Evolutionary conservation across 75 land plant genomes (phyloP).

Genomic region (Ceratopteris richardii): DNA sequence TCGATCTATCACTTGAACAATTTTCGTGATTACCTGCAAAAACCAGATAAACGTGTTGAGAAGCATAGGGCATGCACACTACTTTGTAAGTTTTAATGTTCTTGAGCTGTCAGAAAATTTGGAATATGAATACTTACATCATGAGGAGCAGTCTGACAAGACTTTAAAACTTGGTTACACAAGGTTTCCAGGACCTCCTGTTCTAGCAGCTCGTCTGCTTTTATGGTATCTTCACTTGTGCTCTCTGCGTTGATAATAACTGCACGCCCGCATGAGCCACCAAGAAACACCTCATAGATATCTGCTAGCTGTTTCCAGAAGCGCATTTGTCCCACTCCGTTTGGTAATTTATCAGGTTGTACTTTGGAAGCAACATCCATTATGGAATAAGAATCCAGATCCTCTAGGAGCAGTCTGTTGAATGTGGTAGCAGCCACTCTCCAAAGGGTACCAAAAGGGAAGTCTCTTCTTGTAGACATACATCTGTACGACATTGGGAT

Average conservation of each 20-base stretch:
- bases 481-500: constrained; percentile 63
- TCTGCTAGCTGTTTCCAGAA: constrained; percentile 97
- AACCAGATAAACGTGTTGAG: no score
- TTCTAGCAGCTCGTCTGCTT: constrained; percentile 78
- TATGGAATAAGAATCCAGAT: constrained; percentile 18
- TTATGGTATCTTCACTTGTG: constrained; percentile 35
- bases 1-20: constrained; percentile 69
- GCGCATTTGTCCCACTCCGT: constrained; percentile 42
- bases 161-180: constrained; percentile 61
- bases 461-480: constrained; percentile 84
- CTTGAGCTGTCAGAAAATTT: no score
- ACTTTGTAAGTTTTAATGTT: no score
- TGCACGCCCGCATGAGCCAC: constrained; percentile 85
- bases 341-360: constrained; percentile 17
- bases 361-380: constrained; percentile 6
- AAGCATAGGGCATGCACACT: no score
- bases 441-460: constrained; percentile 76
- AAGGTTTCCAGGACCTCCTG: constrained; percentile 53
- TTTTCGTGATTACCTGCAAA: constrained; percentile 53
- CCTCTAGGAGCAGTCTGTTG: constrained; percentile 50
- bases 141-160: constrained; percentile 63
- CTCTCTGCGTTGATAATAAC: constrained; percentile 40
- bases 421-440: constrained; percentile 66
- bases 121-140: constrained; percentile 28
- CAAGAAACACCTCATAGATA: constrained; percentile 78